These are phyloP conservation scores for Russula foetens DNA, from an alignment of 768 basidiomycete species.

Conservation along the genomic window DNA sequence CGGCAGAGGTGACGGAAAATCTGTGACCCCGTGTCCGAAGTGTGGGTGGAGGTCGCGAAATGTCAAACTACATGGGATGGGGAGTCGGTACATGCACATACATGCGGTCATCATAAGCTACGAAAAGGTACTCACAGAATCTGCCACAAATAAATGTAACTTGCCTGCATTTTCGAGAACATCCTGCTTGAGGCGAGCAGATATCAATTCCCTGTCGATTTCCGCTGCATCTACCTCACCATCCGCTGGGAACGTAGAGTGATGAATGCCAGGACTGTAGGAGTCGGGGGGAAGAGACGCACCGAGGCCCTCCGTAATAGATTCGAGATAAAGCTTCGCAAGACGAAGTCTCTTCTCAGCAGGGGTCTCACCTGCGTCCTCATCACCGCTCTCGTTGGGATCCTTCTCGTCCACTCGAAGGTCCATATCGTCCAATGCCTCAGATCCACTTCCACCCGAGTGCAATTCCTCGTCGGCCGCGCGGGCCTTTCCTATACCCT, in stretches of 20 bases:
- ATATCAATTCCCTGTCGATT: constrained; percentile 88
- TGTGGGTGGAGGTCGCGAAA: constrained; percentile 38
- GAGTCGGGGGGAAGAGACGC: constrained; percentile 21
- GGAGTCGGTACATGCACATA: not conserved
- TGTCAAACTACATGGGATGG: constrained; percentile 42
- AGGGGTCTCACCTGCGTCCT: constrained; percentile 83
- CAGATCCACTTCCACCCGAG: constrained; percentile 46
- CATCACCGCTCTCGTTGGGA: constrained; percentile 61
- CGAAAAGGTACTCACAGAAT: constrained; percentile 42
- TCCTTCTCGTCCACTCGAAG: constrained; percentile 48
- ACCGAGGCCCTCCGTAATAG: constrained; percentile 67
- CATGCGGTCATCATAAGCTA: not conserved
- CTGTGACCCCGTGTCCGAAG: constrained; percentile 68
- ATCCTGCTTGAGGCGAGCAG: constrained; percentile 84
- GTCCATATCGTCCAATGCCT: constrained; percentile 68
- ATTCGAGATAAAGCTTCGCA: constrained; percentile 84
- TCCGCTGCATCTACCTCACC: constrained; percentile 94
- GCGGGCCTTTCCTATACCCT: constrained; percentile 22
- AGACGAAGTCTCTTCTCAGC: constrained; percentile 88
- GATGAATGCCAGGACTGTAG: not conserved
- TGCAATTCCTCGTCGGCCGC: constrained; percentile 53
- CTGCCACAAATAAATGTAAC: constrained; percentile 73
- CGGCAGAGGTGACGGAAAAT: constrained; percentile 73
- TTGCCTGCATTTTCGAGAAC: constrained; percentile 86
- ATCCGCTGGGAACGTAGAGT: constrained; percentile 42